Evolutionary conservation across 2,329 filamentous ascomycete genomes (phyloP).

Genomic region (Colletotrichum destructivum): DNA sequence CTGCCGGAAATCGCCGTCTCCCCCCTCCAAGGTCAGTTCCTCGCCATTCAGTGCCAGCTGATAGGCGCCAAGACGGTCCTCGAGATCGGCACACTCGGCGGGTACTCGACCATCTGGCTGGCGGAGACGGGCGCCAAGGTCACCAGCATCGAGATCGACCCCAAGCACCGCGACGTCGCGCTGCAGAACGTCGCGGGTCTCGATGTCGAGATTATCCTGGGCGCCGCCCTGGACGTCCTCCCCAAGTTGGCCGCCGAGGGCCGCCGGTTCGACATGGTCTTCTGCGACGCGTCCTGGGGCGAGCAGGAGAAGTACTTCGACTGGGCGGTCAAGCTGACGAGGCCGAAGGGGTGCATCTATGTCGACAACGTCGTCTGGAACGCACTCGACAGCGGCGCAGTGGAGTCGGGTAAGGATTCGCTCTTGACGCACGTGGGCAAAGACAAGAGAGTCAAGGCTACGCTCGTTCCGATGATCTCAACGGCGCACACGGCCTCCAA

Average conservation of each 20-base stretch:
- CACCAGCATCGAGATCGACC: constrained; percentile 66
- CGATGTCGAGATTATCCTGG: constrained; percentile 61
- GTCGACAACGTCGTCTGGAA: constrained; percentile 66
- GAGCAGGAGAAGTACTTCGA: constrained; percentile 67
- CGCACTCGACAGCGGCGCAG: constrained; percentile 13
- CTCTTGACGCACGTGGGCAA: constrained; percentile 46
- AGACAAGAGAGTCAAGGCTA: constrained; percentile 47
- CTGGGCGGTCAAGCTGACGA: constrained; percentile 57
- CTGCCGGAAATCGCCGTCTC: constrained; percentile 57
- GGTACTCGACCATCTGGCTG: constrained; percentile 68
- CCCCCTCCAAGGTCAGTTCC: constrained; percentile 54
- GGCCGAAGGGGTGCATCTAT: constrained; percentile 58
- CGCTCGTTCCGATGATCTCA: constrained; percentile 45
- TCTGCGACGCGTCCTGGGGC: constrained; percentile 67
- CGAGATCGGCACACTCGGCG: constrained; percentile 70
- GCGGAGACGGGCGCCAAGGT: constrained; percentile 59
- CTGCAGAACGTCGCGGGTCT: constrained; percentile 61
- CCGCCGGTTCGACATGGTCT: constrained; percentile 63
- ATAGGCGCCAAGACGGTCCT: constrained; percentile 58
- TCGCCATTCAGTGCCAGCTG: constrained; percentile 56
- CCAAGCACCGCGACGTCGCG: constrained; percentile 62
- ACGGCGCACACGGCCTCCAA: neutral
- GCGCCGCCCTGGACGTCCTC: constrained; percentile 58
- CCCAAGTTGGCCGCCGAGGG: constrained; percentile 57
- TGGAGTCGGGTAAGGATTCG: constrained; percentile 35